A percentile compares a stretch with the other conserved stretches of the same genome.
phyloP scores from a whole-genome alignment of 768 basidiomycete species.

The Russula foetens region DNA sequence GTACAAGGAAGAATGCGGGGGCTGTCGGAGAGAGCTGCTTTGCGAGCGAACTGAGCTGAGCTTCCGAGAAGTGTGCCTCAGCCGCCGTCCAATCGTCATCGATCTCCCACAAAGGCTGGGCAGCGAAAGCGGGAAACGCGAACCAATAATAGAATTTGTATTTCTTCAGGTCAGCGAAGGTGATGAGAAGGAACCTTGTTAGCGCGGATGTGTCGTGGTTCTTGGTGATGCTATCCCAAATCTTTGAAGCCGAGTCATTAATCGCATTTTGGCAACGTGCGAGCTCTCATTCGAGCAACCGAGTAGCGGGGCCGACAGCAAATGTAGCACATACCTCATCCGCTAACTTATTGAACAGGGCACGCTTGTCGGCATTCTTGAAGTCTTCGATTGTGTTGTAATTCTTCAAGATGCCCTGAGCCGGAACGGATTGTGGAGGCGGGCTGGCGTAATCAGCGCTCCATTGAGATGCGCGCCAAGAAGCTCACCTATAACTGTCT shows the following conservation, averaged over 20 bases:
- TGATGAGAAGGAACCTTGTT: constrained; percentile 80
- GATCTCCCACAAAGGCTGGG: constrained; percentile 89
- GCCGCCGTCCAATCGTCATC: constrained; percentile 53
- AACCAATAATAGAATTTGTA: constrained; percentile 99
- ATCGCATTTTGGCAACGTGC: neutral
- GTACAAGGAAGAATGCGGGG: constrained; percentile 58
- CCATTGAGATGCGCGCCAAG: neutral
- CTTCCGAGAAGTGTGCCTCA: constrained; percentile 33
- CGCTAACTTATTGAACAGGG: constrained; percentile 68
- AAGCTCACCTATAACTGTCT: constrained; percentile 36
- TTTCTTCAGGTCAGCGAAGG: constrained; percentile 96
- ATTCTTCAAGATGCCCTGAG: constrained; percentile 75
- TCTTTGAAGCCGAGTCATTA: constrained; percentile 32
- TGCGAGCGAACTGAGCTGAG: constrained; percentile 35
- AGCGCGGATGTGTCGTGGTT: constrained; percentile 49
- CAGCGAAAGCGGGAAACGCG: constrained; percentile 85
- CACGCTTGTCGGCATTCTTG: constrained; percentile 79
- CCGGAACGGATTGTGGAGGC: constrained; percentile 41
- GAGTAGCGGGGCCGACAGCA: neutral
- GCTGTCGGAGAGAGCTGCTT: constrained; percentile 35
- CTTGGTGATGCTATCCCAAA: constrained; percentile 55
- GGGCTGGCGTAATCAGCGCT: constrained; percentile 28
- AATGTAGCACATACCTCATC: constrained; percentile 44
- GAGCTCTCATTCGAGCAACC: neutral
- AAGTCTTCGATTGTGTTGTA: constrained; percentile 98